Base-by-base conservation (phyloP, 2,329 filamentous ascomycete species). In the Colletotrichum zoysiae region DNA sequence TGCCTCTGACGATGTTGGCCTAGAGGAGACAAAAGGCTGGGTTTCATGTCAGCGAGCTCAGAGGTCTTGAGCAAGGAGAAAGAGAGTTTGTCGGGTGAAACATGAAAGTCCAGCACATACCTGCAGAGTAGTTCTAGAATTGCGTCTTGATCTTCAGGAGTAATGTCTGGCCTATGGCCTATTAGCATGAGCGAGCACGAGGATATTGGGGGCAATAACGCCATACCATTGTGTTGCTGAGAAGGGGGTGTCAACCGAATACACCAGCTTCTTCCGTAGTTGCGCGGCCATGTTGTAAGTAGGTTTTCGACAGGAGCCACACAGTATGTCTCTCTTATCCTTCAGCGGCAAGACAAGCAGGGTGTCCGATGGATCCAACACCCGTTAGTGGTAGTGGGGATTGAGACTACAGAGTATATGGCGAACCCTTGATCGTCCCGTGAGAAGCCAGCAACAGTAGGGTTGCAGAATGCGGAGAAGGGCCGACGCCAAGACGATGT, bases 61-160 rank as follows among this genome's bases (percentile, higher is more conserved):
- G 23, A 30, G 33, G 26, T 33, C 18, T 35, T n/a, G 2, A 7
- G 1, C 30, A 5, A 7, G 1, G 26, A 46, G 20, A 35, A 6
- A 59, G 16, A n/a, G 26, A 3, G 12, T 8, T 44, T 14, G 18
- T 46, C 9, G 8, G 20, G 23, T 33, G 26, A 30, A 20, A 40
- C 7, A 38, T n/a, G 8, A 23, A 51, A 2, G 16, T 14, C 44
- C 58, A 35, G 46, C 20, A 56, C 20, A 76, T 85, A 93, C 91
- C 84, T 87, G 87, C 88, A 92, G 6, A 93, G 83, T 60, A 94
- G 83, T 74, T 93, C 90, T 12, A 93, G 78, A 48, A 93, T 91
- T 5, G 86, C 84, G 63, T 91, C 86, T 79, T 93, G 90, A 64
- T 92, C 85, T 60, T 88, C 82, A 23, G 81, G 77, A 2, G 84